These are phyloP conservation scores for Papilionanthe hybrid DNA, from an alignment of 116 monocot species.

Conservation along the genomic window DNA sequence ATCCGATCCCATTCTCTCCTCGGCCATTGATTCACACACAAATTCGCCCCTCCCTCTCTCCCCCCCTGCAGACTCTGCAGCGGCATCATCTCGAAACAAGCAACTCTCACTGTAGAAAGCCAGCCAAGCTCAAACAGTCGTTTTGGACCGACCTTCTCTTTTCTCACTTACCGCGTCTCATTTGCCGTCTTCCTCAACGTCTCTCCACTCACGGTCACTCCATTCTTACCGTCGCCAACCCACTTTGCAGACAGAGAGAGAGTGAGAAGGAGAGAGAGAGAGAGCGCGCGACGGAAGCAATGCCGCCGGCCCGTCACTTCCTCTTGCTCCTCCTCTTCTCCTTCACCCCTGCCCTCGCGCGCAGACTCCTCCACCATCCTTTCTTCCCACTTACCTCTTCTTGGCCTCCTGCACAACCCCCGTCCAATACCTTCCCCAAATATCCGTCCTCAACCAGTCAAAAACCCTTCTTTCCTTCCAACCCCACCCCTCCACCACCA, in stretches of 20 bases:
- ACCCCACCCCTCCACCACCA: conserved; percentile 19
- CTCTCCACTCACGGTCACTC: background rate
- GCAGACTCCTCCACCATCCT: conserved; percentile 29
- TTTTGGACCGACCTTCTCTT: background rate
- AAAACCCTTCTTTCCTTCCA: conserved; percentile 21
- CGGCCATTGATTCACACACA: background rate
- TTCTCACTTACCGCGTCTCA: background rate
- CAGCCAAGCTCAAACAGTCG: background rate
- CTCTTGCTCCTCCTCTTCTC: background rate
- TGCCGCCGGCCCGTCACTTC: background rate
- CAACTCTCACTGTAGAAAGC: background rate
- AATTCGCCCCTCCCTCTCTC: background rate
- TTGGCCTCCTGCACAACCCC: conserved; percentile 21
- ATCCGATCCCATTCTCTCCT: too few relatives aligned
- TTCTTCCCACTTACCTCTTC: conserved; percentile 20
- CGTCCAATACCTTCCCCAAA: conserved; percentile 22
- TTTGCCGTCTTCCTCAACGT: background rate
- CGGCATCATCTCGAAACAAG: background rate
- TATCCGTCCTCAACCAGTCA: conserved; percentile 22
- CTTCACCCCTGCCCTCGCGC: background rate
- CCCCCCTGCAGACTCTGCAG: background rate
- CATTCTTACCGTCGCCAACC: too few relatives aligned
- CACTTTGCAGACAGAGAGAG: background rate
- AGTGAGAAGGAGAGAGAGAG: too few relatives aligned
- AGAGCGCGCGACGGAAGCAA: background rate